phyloP scores from a whole-genome alignment of 495 filamentous ascomycete species.

The Wilcoxina mikolae region DNA sequence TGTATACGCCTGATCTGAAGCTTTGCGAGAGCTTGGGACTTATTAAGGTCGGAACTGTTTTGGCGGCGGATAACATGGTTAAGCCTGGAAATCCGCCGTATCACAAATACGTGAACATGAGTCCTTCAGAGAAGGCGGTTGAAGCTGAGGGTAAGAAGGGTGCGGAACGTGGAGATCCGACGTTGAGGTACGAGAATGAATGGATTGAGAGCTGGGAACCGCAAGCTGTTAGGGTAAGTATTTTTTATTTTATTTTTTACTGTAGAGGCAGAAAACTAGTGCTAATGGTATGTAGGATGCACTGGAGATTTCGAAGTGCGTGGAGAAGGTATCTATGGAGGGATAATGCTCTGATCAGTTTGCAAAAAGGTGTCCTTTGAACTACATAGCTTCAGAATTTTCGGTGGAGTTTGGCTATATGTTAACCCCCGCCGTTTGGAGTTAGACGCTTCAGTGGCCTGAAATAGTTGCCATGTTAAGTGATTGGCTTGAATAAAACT shows the following conservation, averaged over 20 bases:
- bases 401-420: no score
- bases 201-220: conserved; percentile 54
- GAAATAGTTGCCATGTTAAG: no score
- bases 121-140: conserved; percentile 37
- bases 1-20: conserved; percentile 56
- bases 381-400: no score
- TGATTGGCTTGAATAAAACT: no score
- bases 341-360: no score
- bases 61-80: conserved; percentile 62
- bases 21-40: conserved; percentile 52
- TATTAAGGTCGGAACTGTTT: conserved; percentile 44
- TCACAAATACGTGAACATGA: conserved; percentile 47
- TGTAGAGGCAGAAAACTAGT: background rate
- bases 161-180: conserved; percentile 46
- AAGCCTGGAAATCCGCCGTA: conserved; percentile 64
- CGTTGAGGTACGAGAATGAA: conserved; percentile 52
- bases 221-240: conserved; percentile 42
- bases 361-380: no score
- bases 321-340: no score
- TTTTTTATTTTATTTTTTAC: conserved; percentile 5
- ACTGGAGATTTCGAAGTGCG: conserved; percentile 30
- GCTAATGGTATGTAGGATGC: conserved; percentile 19
- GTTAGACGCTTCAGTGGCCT: no score
- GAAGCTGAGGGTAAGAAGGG: conserved; percentile 21
- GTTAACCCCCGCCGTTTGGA: no score